Base-by-base conservation (phyloP, 495 filamentous ascomycete genomes). In the Talaromyces ruber region DNA sequence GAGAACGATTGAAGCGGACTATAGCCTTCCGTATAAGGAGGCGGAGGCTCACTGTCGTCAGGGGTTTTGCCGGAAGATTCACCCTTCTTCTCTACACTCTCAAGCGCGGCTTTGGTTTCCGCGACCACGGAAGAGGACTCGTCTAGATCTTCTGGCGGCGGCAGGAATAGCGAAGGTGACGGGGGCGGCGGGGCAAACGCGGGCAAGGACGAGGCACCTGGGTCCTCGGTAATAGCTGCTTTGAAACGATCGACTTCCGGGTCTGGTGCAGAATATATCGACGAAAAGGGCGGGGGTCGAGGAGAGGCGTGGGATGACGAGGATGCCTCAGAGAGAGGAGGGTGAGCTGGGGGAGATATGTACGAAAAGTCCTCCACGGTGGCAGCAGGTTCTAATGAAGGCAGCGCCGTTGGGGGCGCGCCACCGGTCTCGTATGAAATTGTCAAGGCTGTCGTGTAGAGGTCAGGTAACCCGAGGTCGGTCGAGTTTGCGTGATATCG, bases 1-100 rank as follows among this genome's bases (percentile, higher is more conserved):
- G 90, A 88, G 70, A 98, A 98, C 52, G 89, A 92, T 53, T 88
- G 85, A 73, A 98, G 85, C 57, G 95, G 95, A 75, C 91, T 97
- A 61, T 82, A 87, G 64, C 92, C 91, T 84, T 98, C 94, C 62
- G 90, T 91, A 72, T 98, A 98, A 43, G 94, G 94, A 54, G 94
- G 94, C 64, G 94, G 94, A 22, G 94, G 94, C 76, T 96, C 92
- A 71, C 83, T 82, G 70, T 96, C 89, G 76, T 96, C 92, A 65
- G 89, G 78, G 64, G 82, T 84, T 70, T 88, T 88, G 58, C 81
- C 83, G 34, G 81, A 77, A 9, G 82, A 80, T 61, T 89, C 87
- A 62, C 86, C 84, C 76, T 96, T 96, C 64, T 82, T 85, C 68
- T 96, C 91, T 59, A 78, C 81, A 21, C 70, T 67, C 4, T 88